phyloP scores from a whole-genome alignment of 164 flowering plant species.

The Houttuynia cordata region DNA sequence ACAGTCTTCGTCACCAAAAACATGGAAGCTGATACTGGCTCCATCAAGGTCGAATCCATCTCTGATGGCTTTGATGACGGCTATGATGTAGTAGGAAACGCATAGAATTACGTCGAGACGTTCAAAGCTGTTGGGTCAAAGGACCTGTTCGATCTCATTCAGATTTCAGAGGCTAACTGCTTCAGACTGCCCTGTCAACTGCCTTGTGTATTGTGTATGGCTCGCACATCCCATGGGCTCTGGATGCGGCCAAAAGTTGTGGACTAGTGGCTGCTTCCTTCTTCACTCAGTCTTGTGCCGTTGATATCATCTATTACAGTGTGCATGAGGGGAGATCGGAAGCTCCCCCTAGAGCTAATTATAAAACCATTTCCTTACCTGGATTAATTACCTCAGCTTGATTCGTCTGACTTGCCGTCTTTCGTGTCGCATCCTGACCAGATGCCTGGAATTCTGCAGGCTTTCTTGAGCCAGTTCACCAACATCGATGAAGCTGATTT shows the following conservation, averaged over 20 bases:
- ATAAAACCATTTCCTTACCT: neutral
- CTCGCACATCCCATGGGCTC: constrained; percentile 10
- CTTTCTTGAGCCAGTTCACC: constrained; percentile 10
- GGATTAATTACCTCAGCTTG: neutral
- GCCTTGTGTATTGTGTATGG: constrained; percentile 13
- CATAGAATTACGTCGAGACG: constrained; percentile 1
- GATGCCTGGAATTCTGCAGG: constrained; percentile 5
- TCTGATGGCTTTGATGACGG: constrained; percentile 8
- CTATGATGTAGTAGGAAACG: neutral
- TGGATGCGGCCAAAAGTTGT: constrained; percentile 5
- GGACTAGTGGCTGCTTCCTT: constrained; percentile 10
- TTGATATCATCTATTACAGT: neutral
- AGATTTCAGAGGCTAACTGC: neutral
- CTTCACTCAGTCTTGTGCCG: constrained; percentile 11
- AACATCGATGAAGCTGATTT: constrained; percentile 17
- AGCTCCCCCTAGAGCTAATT: neutral
- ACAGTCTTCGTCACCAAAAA: constrained; percentile 4
- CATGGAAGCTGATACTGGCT: constrained; percentile 3
- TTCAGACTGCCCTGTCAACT: constrained; percentile 2
- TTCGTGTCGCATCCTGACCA: constrained; percentile 7
- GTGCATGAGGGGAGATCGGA: neutral
- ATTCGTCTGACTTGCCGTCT: constrained; percentile 27
- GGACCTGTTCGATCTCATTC: constrained; percentile 3
- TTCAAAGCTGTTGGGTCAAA: constrained; percentile 4
- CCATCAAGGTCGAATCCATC: constrained; percentile 3